A percentile compares a stretch with the other conserved stretches of the same genome.
Conservation (phyloP, 257 asterid genomes). For the Nicotiana tabacum region DNA sequence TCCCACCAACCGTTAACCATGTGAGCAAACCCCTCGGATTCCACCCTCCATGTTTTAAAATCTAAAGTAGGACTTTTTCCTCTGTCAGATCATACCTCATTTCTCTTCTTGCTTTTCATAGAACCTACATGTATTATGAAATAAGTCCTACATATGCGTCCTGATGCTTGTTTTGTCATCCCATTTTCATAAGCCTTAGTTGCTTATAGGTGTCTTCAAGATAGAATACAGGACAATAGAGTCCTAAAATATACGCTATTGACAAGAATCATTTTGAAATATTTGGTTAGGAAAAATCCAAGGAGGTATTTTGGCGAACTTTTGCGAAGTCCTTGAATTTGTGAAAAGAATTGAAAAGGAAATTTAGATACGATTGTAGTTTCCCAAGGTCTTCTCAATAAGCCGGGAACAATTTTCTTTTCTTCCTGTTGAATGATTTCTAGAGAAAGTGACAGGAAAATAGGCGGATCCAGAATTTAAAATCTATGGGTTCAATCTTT, state of each 20-base stretch:
- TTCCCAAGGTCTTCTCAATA: neutral
- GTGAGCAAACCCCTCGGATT: neutral
- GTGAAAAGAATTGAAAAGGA: neutral
- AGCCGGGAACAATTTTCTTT: neutral
- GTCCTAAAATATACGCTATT: neutral
- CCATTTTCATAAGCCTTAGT: neutral
- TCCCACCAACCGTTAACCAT: neutral
- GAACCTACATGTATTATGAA: neutral
- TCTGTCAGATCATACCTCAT: neutral
- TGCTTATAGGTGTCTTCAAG: neutral
- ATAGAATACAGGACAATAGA: neutral
- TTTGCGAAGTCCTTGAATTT: neutral
- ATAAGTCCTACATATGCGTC: neutral
- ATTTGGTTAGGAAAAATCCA: neutral
- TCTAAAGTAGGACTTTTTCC: neutral
- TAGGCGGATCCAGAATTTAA: too few species aligned
- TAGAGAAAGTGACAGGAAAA: neutral
- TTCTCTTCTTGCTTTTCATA: neutral
- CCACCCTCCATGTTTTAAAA: neutral
- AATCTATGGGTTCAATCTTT: too few species aligned
- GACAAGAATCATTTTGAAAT: neutral
- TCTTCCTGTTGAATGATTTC: too few species aligned
- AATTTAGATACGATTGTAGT: neutral
- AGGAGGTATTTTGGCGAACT: neutral
- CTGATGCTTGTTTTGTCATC: neutral